phyloP scores from a whole-genome alignment of 2,329 filamentous ascomycete genomes.

The Cercospora sp. region DNA sequence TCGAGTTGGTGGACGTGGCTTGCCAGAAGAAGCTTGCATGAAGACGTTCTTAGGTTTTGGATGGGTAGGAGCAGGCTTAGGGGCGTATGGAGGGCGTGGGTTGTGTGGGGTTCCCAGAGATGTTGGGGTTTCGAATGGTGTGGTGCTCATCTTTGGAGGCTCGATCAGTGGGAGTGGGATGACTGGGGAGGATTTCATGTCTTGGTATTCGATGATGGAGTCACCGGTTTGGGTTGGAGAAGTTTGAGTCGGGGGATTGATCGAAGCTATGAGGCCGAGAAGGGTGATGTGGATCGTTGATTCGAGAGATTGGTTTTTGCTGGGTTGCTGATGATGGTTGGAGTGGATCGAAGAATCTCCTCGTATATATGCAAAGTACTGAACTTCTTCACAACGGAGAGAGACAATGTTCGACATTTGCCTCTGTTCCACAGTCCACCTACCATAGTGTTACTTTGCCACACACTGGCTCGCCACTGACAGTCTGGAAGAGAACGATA shows the following conservation, averaged over 20 bases:
- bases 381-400: not conserved
- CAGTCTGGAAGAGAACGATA: not conserved
- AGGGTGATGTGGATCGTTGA: not conserved
- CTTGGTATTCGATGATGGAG: not conserved
- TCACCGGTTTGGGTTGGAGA: not conserved
- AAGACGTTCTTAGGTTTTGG: not conserved
- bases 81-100: not conserved
- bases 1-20: not conserved
- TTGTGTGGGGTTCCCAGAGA: not conserved
- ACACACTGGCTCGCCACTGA: not conserved
- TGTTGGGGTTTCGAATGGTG: not conserved
- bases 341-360: not conserved
- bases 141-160: not conserved
- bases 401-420: not conserved
- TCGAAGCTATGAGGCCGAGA: not conserved
- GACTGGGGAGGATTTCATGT: not conserved
- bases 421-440: not conserved
- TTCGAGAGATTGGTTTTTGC: not conserved
- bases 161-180: not conserved
- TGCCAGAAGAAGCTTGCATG: not conserved
- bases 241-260: not conserved
- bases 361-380: not conserved
- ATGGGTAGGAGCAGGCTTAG: not conserved
- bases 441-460: not conserved
- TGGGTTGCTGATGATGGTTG: not conserved